Conservation (phyloP, 108 stramenopile genomes). For the Seminavis robusta region DNA sequence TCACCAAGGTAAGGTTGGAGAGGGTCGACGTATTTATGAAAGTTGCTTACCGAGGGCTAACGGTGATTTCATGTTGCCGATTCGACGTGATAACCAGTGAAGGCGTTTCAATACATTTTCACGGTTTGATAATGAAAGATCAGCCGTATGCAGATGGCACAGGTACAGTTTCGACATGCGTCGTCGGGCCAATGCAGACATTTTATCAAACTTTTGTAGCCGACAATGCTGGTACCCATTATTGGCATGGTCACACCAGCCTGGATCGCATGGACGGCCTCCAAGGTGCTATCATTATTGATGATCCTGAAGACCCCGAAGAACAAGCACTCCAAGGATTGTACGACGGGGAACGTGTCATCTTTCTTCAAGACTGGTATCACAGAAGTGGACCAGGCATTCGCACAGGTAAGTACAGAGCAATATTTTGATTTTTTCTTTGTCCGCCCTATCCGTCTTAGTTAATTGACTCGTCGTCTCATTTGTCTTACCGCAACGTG, state of each 20-base stretch:
- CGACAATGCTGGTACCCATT: conserved; percentile 29
- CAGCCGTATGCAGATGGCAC: conserved; percentile 35
- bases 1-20: too few species aligned
- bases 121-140: conserved; percentile 24
- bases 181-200: conserved; percentile 20
- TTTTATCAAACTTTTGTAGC: conserved; percentile 33
- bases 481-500: too few species aligned
- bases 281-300: conserved; percentile 28
- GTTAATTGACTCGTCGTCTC: too few species aligned
- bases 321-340: conserved; percentile 22
- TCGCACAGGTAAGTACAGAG: too few species aligned
- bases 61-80: too few species aligned
- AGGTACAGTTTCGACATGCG: conserved; percentile 24
- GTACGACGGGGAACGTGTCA: conserved; percentile 29
- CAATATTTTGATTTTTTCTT: too few species aligned
- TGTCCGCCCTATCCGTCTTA: too few species aligned
- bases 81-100: too few species aligned
- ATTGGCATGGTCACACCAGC: conserved; percentile 40
- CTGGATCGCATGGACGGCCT: conserved; percentile 37
- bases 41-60: too few species aligned
- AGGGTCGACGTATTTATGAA: too few species aligned
- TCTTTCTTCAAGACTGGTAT: conserved; percentile 40
- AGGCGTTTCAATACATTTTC: conserved; percentile 37
- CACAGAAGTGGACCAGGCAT: conserved; percentile 12
- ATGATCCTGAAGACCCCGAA: conserved; percentile 6